A percentile compares a stretch with the other conserved stretches of the same genome.
Evolutionary conservation across 2,329 filamentous ascomycete species (phyloP).

Genomic region (Neonectria coccinea): DNA sequence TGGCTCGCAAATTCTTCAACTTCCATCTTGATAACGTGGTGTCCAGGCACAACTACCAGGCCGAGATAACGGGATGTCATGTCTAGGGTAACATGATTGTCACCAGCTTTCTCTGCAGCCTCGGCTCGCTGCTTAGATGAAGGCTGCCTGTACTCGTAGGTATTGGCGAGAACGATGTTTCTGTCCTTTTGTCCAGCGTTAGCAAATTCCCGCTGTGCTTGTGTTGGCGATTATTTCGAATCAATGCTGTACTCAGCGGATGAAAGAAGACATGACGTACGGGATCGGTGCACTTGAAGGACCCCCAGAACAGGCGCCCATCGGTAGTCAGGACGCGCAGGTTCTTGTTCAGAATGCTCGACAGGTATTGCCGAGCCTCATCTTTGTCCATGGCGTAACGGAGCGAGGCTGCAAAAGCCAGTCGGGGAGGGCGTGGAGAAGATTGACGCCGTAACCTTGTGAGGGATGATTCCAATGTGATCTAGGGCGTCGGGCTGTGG

Average conservation of each 20-base stretch:
- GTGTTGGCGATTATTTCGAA: background rate
- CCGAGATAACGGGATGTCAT: slow-evolving; percentile 91
- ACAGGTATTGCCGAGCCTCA: slow-evolving; percentile 67
- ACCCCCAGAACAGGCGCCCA: slow-evolving; percentile 87
- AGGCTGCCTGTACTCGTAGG: slow-evolving; percentile 90
- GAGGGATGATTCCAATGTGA: slow-evolving; percentile 25
- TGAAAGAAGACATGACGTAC: slow-evolving; percentile 61
- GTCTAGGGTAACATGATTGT: slow-evolving; percentile 68
- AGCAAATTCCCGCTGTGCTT: background rate
- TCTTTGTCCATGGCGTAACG: slow-evolving; percentile 58
- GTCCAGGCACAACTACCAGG: slow-evolving; percentile 87
- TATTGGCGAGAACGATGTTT: slow-evolving; percentile 87
- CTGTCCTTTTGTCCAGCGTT: slow-evolving; percentile 70
- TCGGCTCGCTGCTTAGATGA: slow-evolving; percentile 61
- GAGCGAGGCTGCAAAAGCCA: slow-evolving; percentile 8
- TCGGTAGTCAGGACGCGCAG: slow-evolving; percentile 85
- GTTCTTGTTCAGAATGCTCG: slow-evolving; percentile 79
- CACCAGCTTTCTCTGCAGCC: slow-evolving; percentile 49
- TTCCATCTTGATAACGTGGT: slow-evolving; percentile 89
- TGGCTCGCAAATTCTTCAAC: slow-evolving; percentile 80
- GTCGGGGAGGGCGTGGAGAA: slow-evolving; percentile 12
- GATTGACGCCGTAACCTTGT: slow-evolving; percentile 16
- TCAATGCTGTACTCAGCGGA: no score
- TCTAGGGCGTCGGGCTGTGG: slow-evolving; percentile 14
- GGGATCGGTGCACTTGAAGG: slow-evolving; percentile 94